phyloP scores from a whole-genome alignment of 1,139 yeast genomes.

The Yamadazyma oceani region DNA sequence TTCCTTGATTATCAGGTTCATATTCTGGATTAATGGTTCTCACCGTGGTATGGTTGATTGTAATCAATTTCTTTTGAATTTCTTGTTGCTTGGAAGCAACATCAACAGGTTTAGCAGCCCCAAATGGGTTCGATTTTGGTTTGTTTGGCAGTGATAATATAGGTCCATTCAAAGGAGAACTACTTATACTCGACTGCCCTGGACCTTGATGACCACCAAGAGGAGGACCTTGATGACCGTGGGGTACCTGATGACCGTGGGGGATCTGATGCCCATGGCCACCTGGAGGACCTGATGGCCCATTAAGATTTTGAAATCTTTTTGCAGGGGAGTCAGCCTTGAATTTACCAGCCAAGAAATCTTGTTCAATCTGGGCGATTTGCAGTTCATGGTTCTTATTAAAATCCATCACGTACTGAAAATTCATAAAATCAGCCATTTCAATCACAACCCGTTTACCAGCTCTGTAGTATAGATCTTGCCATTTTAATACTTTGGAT shows the following conservation, averaged over 20 bases:
- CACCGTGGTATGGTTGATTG: conserved; percentile 58
- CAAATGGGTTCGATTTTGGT: conserved; percentile 45
- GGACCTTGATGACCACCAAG: not conserved
- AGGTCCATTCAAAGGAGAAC: not conserved
- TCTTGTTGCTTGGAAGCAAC: conserved; percentile 40
- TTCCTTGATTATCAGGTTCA: conserved; percentile 10
- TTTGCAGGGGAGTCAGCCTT: conserved; percentile 3
- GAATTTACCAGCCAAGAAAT: conserved; percentile 26
- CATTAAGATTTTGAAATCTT: conserved; percentile 2
- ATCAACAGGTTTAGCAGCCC: conserved; percentile 49
- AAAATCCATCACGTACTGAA: conserved; percentile 44
- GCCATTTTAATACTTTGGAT: conserved; percentile 47
- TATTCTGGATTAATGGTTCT: conserved; percentile 45
- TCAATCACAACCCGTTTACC: conserved; percentile 44
- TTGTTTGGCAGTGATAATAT: conserved; percentile 13
- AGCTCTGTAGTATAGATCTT: conserved; percentile 41
- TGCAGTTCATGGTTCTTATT: conserved; percentile 36
- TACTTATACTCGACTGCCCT: too few relatives aligned
- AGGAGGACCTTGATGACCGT: conserved; percentile 1
- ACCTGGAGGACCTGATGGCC: not conserved
- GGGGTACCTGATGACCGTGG: not conserved
- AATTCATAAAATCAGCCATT: conserved; percentile 49
- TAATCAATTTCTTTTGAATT: conserved; percentile 45
- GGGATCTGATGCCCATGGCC: conserved; percentile 7
- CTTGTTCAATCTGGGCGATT: conserved; percentile 32